Percentiles rank a stretch among this genome's conserved stretches.
Conservation (phyloP, 2,329 filamentous ascomycete genomes). For the Colletotrichum cuscutae region DNA sequence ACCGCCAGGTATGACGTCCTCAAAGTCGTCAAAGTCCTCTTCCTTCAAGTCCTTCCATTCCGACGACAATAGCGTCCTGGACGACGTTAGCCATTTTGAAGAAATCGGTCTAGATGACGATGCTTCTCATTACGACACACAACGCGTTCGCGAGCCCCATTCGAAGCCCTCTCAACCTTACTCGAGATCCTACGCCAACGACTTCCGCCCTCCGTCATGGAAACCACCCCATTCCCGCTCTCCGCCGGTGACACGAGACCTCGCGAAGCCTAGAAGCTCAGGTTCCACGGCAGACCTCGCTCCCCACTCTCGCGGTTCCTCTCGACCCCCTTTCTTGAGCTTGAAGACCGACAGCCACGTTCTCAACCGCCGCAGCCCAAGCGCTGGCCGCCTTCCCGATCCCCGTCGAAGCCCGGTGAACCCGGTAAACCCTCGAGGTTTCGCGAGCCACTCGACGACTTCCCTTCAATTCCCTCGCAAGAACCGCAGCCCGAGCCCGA, state of each 20-base stretch:
- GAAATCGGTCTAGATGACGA: constrained; percentile 88
- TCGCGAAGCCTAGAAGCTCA: constrained; percentile 38
- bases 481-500: constrained; percentile 64
- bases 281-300: constrained; percentile 8
- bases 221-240: constrained; percentile 32
- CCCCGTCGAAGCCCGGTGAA: constrained; percentile 23
- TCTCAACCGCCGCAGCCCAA: constrained; percentile 64
- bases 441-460: constrained; percentile 51
- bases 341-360: constrained; percentile 54
- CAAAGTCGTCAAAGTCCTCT: constrained; percentile 91
- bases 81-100: constrained; percentile 87
- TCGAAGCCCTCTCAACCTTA: constrained; percentile 37
- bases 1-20: constrained; percentile 81
- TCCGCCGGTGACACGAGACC: constrained; percentile 43
- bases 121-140: constrained; percentile 42
- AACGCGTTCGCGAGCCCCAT: constrained; percentile 44
- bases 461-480: constrained; percentile 51
- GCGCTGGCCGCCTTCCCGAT: constrained; percentile 50
- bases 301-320: constrained; percentile 30
- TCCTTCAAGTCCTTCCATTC: constrained; percentile 81
- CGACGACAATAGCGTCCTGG: constrained; percentile 75
- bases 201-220: constrained; percentile 34
- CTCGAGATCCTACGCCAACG: constrained; percentile 33
- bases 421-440: constrained; percentile 38
- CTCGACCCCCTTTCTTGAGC: constrained; percentile 56